A percentile compares a stretch with the other conserved stretches of the same genome.
phyloP scores from a whole-genome alignment of 2,329 filamentous ascomycete genomes.

The Talaromyces amestolkiae region DNA sequence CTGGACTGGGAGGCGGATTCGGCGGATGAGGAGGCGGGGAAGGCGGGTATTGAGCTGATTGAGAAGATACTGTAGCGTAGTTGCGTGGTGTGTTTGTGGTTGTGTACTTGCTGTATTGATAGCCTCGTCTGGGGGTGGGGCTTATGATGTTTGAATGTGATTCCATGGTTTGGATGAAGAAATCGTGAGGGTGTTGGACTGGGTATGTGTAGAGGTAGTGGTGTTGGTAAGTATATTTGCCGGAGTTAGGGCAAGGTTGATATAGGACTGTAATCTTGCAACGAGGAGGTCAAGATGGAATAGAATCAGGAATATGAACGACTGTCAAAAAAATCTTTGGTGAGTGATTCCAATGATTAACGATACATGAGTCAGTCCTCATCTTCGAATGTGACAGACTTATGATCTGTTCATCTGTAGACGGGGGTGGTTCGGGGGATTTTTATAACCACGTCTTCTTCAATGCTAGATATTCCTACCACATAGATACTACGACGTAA shows the following conservation, averaged over 20 bases:
- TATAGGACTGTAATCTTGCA: neutral
- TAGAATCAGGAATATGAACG: neutral
- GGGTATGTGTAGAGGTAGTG: neutral
- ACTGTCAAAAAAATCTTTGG: neutral
- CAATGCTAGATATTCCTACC: no score
- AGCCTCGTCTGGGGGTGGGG: neutral
- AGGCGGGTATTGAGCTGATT: conserved; percentile 24
- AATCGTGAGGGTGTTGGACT: no score
- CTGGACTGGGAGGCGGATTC: conserved; percentile 42
- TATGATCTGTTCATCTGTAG: neutral
- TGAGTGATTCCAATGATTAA: neutral
- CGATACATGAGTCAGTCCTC: neutral
- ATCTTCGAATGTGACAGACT: neutral
- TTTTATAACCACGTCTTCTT: neutral
- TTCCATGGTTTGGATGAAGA: neutral
- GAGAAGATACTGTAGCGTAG: neutral
- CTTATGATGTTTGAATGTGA: neutral
- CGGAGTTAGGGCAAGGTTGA: neutral
- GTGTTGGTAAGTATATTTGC: neutral
- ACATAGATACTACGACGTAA: neutral
- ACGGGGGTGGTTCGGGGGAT: neutral
- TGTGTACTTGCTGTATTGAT: neutral
- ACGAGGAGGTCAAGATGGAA: no score
- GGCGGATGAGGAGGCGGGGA: conserved; percentile 37
- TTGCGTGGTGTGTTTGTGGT: neutral